These are phyloP conservation scores for Eucalyptus victrix DNA, from an alignment of 345 rosid genomes.

Conservation along the genomic window DNA sequence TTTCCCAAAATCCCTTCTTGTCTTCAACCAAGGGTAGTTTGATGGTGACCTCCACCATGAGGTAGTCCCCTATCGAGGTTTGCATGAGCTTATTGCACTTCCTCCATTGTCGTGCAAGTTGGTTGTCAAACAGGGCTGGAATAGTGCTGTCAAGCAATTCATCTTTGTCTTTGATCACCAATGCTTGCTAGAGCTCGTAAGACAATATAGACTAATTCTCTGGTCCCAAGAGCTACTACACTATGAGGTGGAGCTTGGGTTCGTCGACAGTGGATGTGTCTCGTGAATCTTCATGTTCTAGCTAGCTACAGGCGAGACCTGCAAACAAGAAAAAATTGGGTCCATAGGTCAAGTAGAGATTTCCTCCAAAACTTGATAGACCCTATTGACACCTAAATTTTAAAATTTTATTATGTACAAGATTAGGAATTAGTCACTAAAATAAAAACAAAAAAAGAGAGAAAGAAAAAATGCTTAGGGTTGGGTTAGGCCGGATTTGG, in stretches of 20 bases:
- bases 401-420: no score
- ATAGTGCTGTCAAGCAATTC: accelerated
- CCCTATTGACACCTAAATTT: no score
- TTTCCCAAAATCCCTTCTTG: background rate
- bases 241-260: background rate
- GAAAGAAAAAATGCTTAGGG: no score
- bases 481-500: no score
- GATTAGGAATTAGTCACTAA: no score
- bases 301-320: background rate
- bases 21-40: background rate
- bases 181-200: background rate
- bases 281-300: background rate
- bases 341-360: background rate
- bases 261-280: accelerated
- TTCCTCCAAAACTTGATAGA: background rate
- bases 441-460: no score
- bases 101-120: background rate
- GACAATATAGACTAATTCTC: background rate
- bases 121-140: background rate
- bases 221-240: background rate
- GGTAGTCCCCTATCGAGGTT: background rate
- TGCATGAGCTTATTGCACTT: background rate
- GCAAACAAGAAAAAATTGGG: background rate
- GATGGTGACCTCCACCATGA: background rate
- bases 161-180: background rate